phyloP scores from a whole-genome alignment of 805 yeast genomes.

The Tanozyma kutaoensis region DNA sequence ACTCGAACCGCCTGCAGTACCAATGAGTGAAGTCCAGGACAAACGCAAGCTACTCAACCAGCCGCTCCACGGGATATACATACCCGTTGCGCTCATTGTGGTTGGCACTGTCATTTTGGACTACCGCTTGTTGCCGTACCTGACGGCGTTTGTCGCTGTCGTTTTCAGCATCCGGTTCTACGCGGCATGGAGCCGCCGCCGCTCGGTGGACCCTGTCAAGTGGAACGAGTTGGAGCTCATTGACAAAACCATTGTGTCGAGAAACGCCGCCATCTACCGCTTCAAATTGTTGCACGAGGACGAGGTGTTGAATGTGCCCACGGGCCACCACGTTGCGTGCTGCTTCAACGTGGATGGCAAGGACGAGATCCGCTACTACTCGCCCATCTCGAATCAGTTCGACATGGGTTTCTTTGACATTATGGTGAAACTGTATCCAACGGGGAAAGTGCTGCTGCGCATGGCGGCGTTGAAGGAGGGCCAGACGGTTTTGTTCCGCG shows the following conservation, averaged over 20 bases:
- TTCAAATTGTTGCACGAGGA: slow-evolving; percentile 49
- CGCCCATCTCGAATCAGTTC: slow-evolving; percentile 60
- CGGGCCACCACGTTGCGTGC: slow-evolving; percentile 67
- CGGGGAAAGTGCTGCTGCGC: slow-evolving; percentile 55
- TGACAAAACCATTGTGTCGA: slow-evolving; percentile 63
- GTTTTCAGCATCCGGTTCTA: slow-evolving; percentile 20
- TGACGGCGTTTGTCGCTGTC: slow-evolving; percentile 19
- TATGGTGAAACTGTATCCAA: slow-evolving; percentile 60
- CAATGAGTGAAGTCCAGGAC: too few species aligned
- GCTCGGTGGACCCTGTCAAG: slow-evolving; percentile 32
- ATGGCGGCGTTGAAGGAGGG: slow-evolving; percentile 57
- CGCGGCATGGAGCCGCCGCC: slow-evolving; percentile 28
- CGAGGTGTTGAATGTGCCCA: slow-evolving; percentile 53
- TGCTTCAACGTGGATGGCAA: slow-evolving; percentile 33
- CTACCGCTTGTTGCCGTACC: slow-evolving; percentile 34
- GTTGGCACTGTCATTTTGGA: slow-evolving; percentile 48
- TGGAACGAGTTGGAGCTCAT: slow-evolving; percentile 59
- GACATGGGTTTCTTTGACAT: slow-evolving; percentile 69
- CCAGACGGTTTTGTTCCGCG: slow-evolving; percentile 56
- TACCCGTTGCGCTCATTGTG: slow-evolving; percentile 49
- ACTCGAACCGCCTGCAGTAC: too few species aligned
- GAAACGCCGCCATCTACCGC: slow-evolving; percentile 61
- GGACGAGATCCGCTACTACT: slow-evolving; percentile 52
- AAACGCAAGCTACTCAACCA: slow-evolving; percentile 46
- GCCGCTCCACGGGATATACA: slow-evolving; percentile 65